Evolutionary conservation across 2,329 filamentous ascomycete genomes (phyloP).

Genomic region (Alternaria novae-zelandiae): DNA sequence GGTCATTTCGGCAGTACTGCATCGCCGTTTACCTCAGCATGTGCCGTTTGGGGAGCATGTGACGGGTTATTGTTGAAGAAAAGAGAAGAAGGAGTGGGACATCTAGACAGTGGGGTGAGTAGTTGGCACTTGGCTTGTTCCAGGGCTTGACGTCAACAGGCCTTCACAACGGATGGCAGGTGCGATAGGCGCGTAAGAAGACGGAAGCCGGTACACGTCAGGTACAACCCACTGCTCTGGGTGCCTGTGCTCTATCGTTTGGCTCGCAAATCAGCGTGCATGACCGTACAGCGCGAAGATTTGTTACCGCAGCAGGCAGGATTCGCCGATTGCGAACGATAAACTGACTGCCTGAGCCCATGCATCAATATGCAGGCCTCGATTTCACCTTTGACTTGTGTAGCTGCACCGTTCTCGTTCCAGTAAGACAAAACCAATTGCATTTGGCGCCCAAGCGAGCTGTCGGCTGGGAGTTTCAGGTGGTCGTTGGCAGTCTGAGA

Average conservation of each 20-base stretch:
- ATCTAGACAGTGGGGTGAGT: neutral
- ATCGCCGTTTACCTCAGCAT: neutral
- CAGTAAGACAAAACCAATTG: neutral
- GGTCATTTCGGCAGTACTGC: constrained; percentile 1
- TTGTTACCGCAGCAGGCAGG: neutral
- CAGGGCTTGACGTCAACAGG: constrained; percentile 8
- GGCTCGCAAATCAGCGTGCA: neutral
- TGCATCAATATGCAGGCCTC: constrained; percentile 3
- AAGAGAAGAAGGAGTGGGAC: neutral
- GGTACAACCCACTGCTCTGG: constrained; percentile 6
- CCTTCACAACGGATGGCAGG: neutral
- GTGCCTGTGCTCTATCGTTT: neutral
- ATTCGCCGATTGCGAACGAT: neutral
- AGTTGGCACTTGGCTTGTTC: neutral
- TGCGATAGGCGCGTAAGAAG: neutral
- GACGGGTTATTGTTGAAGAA: neutral
- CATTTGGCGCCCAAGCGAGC: neutral
- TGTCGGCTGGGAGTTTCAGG: neutral
- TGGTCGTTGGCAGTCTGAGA: constrained; percentile 1
- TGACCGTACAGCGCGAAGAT: neutral
- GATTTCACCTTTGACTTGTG: constrained; percentile 2
- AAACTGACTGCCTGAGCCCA: neutral
- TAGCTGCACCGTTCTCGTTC: neutral
- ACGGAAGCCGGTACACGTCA: constrained; percentile 6
- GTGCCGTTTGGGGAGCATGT: neutral